A percentile compares a stretch with the other conserved stretches of the same genome.
Conservation (phyloP, 2,329 filamentous ascomycete species). For the Arachnomyces sp. region DNA sequence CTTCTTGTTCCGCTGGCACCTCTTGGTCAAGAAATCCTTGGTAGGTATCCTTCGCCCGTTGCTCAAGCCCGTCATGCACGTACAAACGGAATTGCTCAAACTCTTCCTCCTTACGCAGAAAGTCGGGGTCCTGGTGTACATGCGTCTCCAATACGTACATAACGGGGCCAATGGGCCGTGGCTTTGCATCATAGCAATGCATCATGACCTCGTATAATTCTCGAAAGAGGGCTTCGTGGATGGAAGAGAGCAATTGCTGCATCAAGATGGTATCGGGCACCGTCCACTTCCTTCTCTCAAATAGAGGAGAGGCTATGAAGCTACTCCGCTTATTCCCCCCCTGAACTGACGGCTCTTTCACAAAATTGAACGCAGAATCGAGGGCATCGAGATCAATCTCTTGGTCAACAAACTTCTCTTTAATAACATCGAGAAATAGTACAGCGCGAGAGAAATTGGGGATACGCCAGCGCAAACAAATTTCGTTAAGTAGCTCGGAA, state of each 20-base stretch:
- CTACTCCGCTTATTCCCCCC: constrained; percentile 54
- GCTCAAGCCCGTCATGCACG: constrained; percentile 63
- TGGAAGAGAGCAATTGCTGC: constrained; percentile 62
- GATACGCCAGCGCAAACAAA: constrained; percentile 82
- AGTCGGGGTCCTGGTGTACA: constrained; percentile 69
- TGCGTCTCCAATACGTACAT: constrained; percentile 77
- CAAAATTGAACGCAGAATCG: constrained; percentile 72
- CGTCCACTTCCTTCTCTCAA: constrained; percentile 61
- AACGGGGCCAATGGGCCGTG: constrained; percentile 69
- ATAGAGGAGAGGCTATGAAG: constrained; percentile 37
- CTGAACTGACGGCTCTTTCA: constrained; percentile 64
- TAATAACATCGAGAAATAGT: constrained; percentile 73
- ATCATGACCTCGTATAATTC: constrained; percentile 85
- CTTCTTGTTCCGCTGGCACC: constrained; percentile 69
- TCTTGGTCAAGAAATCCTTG: constrained; percentile 68
- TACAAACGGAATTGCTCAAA: constrained; percentile 64
- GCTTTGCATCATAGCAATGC: constrained; percentile 82
- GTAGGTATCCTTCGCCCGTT: constrained; percentile 73
- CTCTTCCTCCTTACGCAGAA: constrained; percentile 63
- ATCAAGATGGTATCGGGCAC: constrained; percentile 62
- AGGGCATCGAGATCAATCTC: constrained; percentile 75
- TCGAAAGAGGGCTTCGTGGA: constrained; percentile 76
- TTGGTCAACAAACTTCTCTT: constrained; percentile 76
- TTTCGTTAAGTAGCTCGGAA: constrained; percentile 73
- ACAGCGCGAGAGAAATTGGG: constrained; percentile 74